Conservation (phyloP, 768 basidiomycete species). For the Lactarius vividus region DNA sequence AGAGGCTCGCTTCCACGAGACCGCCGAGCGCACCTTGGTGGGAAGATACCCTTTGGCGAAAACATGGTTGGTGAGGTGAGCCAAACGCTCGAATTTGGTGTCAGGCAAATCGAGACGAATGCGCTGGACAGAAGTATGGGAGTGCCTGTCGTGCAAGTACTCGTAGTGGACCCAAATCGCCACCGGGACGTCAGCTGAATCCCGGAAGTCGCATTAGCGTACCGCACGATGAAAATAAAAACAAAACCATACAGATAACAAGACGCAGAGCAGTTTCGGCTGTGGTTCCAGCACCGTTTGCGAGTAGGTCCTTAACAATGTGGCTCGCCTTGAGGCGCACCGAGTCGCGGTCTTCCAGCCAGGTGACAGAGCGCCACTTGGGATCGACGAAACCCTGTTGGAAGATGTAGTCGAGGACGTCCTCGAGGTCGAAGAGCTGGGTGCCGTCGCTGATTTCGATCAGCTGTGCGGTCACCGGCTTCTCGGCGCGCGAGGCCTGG, state of each 20-base stretch:
- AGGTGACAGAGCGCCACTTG: constrained; percentile 41
- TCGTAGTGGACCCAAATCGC: constrained; percentile 46
- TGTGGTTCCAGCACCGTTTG: constrained; percentile 40
- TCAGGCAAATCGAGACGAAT: constrained; percentile 39
- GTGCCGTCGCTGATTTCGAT: constrained; percentile 46
- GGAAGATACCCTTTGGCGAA: constrained; percentile 42
- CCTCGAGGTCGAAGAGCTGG: constrained; percentile 44
- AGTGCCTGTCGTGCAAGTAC: constrained; percentile 36
- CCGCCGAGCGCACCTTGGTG: constrained; percentile 36
- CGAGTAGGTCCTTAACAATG: constrained; percentile 37
- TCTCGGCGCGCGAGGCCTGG: constrained; percentile 43
- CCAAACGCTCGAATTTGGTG: constrained; percentile 39
- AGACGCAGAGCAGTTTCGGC: constrained; percentile 44
- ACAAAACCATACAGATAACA: constrained; percentile 39
- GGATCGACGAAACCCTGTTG: constrained; percentile 47
- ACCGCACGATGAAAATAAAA: background rate
- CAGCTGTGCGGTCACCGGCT: constrained; percentile 46
- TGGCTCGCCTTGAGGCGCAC: constrained; percentile 38
- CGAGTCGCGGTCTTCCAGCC: constrained; percentile 45
- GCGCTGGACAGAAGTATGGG: constrained; percentile 41
- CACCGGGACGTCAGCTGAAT: constrained; percentile 40
- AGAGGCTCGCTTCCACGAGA: constrained; percentile 43
- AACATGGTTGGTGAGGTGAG: constrained; percentile 47
- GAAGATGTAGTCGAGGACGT: constrained; percentile 47
- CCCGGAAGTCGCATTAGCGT: background rate